Base-by-base conservation (phyloP, 768 basidiomycete species). In the Solioccasus polychromus region DNA sequence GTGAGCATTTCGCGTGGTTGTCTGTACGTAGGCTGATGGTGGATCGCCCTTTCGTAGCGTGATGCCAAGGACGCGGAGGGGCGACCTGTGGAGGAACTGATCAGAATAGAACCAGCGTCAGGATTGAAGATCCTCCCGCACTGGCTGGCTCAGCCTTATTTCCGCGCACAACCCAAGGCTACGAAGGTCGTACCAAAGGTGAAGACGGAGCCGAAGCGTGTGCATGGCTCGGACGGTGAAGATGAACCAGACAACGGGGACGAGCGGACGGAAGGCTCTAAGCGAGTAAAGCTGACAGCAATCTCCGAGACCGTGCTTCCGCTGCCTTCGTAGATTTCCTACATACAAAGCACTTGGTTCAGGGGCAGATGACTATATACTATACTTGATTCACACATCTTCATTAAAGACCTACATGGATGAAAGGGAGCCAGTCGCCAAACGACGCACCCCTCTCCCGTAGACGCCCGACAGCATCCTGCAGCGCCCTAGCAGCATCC, bases 61-160 rank as follows among this genome's bases (percentile, higher is more conserved):
- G 85, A 79, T 52, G 79, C 71, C 10, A 65, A 67, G 35, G 72
- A 60, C 1, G 49, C 23, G 5, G 63, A 58, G 38, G 62, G 49
- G 20, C 51, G 55, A 26, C 32, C 64, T 0, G 23, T 66, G 14
- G 67, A 70, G 40, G 71, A 72, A 26, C 49, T 78, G 19, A 58
- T 76, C 29, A 62, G 50, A 17, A 40, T 72, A 2, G 78, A 83
- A 22, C 60, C 69, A 4, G 57, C 51, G 36, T 79, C 76, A 0
- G 79, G 80, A 6, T 62, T 83, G 32, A 71, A 71, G 32, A 51
- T 71, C 0, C 65, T 88, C 6, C 87, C 86, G 0, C 76, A 80
- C 54, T 89, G 85, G 79, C 71, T 84, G 18, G 76, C 78, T 11
- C 88, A 91, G 59, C 87, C 88, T 2, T 81, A 85, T 54, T 74